Evolutionary conservation across 176 grass and related monocot species (phyloP).

Genomic region (Oryza longistaminata): DNA sequence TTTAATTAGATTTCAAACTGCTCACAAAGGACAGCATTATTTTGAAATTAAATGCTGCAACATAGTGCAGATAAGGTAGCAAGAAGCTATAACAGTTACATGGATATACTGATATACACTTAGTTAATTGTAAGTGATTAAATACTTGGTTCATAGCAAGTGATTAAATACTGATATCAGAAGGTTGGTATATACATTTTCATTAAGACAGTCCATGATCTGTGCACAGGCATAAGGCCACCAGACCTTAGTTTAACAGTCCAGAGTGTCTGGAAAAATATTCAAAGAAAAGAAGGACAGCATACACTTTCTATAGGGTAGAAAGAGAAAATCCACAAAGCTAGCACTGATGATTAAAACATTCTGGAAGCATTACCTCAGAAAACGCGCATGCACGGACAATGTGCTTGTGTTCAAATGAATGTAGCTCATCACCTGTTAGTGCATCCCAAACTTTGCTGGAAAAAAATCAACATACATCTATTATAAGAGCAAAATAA

Average conservation of each 20-base stretch:
- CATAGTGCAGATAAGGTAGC: not conserved
- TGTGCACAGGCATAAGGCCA: not conserved
- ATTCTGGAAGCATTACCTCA: conserved; percentile 54
- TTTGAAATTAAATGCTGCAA: conserved; percentile 1
- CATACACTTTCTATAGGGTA: not conserved
- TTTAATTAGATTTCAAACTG: conserved; percentile 20
- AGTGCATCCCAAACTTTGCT: conserved; percentile 96
- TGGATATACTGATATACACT: not conserved
- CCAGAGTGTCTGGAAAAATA: not conserved
- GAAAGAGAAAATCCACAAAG: not conserved
- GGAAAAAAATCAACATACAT: conserved; percentile 15
- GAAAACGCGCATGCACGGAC: conserved; percentile 83
- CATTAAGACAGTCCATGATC: not conserved
- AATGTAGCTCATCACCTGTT: conserved; percentile 79
- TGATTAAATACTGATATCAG: not conserved
- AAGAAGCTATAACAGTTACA: not conserved
- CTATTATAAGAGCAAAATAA: not conserved
- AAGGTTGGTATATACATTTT: not conserved
- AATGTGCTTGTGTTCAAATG: conserved; percentile 94
- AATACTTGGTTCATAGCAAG: not conserved
- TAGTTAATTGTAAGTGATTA: not conserved
- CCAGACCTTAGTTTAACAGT: not conserved
- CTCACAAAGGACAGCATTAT: not conserved
- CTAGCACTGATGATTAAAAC: not conserved
- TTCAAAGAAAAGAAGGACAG: not conserved